phyloP scores from a whole-genome alignment of 2,329 filamentous ascomycete species.

The Neofusicoccum cordaticola region DNA sequence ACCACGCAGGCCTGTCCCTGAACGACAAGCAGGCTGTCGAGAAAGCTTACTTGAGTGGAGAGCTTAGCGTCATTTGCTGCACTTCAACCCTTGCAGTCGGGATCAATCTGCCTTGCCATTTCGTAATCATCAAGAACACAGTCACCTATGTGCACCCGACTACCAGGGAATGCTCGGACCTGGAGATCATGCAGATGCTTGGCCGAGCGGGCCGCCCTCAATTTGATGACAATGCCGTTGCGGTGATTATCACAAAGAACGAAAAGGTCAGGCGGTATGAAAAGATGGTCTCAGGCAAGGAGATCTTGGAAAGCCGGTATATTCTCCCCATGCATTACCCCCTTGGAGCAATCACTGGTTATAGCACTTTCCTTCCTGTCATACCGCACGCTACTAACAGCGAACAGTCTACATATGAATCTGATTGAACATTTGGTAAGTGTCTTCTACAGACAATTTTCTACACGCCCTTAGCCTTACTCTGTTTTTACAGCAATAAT shows the following conservation, averaged over 20 bases:
- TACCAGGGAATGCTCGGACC: constrained; percentile 71
- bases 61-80: constrained; percentile 80
- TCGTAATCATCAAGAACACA: constrained; percentile 81
- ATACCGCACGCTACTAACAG: neutral
- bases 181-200: constrained; percentile 90
- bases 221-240: constrained; percentile 72
- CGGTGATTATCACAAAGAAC: constrained; percentile 75
- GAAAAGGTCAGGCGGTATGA: constrained; percentile 66
- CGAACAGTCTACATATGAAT: constrained; percentile 66
- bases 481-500: neutral
- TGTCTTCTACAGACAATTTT: neutral
- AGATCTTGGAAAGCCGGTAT: constrained; percentile 69
- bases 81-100: constrained; percentile 83
- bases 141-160: constrained; percentile 49
- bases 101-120: constrained; percentile 78
- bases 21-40: constrained; percentile 67
- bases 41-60: constrained; percentile 63
- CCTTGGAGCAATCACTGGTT: neutral
- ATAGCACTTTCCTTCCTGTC: neutral
- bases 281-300: constrained; percentile 68
- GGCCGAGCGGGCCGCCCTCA: constrained; percentile 80
- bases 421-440: constrained; percentile 69
- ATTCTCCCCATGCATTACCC: neutral
- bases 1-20: constrained; percentile 71
- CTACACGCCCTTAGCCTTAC: neutral